A percentile compares a stretch with the other conserved stretches of the same genome.
phyloP scores from a whole-genome alignment of 768 basidiomycete species.

The Trametes gibbosa region DNA sequence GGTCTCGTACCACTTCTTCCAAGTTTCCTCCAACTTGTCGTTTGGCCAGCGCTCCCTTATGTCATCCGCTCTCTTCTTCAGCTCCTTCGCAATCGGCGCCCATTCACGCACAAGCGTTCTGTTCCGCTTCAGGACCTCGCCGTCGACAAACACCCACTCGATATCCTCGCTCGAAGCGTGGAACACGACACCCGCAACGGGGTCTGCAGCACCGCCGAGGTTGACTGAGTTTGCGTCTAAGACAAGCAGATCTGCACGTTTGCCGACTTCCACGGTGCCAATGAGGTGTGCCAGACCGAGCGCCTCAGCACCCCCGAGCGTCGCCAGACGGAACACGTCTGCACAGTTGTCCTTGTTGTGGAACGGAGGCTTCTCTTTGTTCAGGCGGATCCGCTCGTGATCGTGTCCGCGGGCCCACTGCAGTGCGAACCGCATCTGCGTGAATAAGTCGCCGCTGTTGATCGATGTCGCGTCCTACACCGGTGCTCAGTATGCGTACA shows the following conservation, averaged over 20 bases:
- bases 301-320: slow-evolving; percentile 32
- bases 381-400: slow-evolving; percentile 21
- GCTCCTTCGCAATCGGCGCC: slow-evolving; percentile 25
- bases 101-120: slow-evolving; percentile 27
- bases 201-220: slow-evolving; percentile 27
- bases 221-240: slow-evolving; percentile 30
- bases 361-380: slow-evolving; percentile 15
- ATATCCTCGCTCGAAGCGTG: slow-evolving; percentile 31
- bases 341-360: slow-evolving; percentile 23
- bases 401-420: slow-evolving; percentile 28
- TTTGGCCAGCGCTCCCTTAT: slow-evolving; percentile 22
- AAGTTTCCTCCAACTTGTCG: slow-evolving; percentile 23
- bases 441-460: slow-evolving; percentile 31
- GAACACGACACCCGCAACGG: slow-evolving; percentile 28
- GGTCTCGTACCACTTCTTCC: slow-evolving; percentile 23
- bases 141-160: slow-evolving; percentile 31
- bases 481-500: no score
- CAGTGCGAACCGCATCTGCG: slow-evolving; percentile 30
- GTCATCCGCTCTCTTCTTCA: slow-evolving; percentile 22
- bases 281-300: slow-evolving; percentile 25
- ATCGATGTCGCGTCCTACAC: slow-evolving; percentile 26
- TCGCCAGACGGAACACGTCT: slow-evolving; percentile 30
- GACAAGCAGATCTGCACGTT: slow-evolving; percentile 31
- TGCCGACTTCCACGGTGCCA: slow-evolving; percentile 32
- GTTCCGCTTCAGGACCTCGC: slow-evolving; percentile 30